Evolutionary conservation across 2,329 filamentous ascomycete species (phyloP), one percentile per base, ranked within the genome.

Genomic region (Penicillium sp.): DNA sequence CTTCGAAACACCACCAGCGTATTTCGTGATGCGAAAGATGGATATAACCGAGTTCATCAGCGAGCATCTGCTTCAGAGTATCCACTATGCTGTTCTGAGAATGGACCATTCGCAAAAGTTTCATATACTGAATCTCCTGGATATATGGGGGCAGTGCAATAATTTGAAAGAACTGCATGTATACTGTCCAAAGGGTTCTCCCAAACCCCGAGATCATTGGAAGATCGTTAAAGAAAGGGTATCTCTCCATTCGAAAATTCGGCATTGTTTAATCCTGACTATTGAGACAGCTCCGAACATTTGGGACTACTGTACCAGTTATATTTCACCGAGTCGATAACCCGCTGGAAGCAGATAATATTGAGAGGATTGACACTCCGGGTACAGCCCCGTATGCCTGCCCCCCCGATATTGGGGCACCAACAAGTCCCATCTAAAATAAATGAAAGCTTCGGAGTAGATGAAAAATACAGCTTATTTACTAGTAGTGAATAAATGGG

Each of bases 41-140:
- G 50, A 56, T 36, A 56, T 56, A 21, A 56, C 54, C 13, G 54
- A 56, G 28, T 56, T 56, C 14, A 49, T 56, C 28, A 53, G 54
- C n/a, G 50, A 53, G 31, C 18, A 39, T 19, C 28, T 56, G 11
- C 46, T 56, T n/a, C 54, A 56, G 24, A 48, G 47, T 9, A 53
- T 53, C 18, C 54, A 50, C 13, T 40, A 50, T 19, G 54, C 16
- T 8, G 36, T 50, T 43, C 10, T 56, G 26, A 49, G 54, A 14
- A n/a, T 56, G 45, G 54, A 56, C 19, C 7, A 19, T 26, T 37
- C 54, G 8, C 34, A 49, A 26, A 56, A 53, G 11, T 43, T 53
- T 28, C 52, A 53, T 44, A 47, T 56, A 10, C 40, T 53, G 11
- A 28, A 45, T 11, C 23, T 56, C 8, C 33, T 56, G n/a, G 46